A percentile compares a stretch with the other conserved stretches of the same genome.
Evolutionary conservation across 2,329 filamentous ascomycete species (phyloP).

Genomic region (Cadophora sp.): DNA sequence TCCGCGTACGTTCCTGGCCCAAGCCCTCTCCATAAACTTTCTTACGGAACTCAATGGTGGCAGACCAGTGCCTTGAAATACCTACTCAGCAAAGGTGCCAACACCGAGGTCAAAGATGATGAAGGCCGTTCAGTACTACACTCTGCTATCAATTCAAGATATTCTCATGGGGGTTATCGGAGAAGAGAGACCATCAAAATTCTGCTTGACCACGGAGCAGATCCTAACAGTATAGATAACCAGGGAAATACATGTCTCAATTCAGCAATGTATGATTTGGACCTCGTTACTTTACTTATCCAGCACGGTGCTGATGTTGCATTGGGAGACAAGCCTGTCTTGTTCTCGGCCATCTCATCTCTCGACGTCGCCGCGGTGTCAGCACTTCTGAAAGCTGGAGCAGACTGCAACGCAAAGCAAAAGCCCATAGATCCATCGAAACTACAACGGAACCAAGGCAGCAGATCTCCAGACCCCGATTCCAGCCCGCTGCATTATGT

Average conservation of each 20-base stretch:
- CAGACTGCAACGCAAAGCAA: constrained; percentile 25
- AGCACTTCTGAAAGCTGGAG: constrained; percentile 23
- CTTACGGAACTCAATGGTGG: constrained; percentile 28
- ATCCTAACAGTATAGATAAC: constrained; percentile 24
- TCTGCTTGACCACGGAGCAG: constrained; percentile 27
- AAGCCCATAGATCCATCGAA: not conserved
- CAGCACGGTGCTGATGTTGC: constrained; percentile 33
- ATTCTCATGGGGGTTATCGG: constrained; percentile 2
- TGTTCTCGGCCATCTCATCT: constrained; percentile 25
- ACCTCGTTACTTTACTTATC: constrained; percentile 33
- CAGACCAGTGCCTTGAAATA: constrained; percentile 31
- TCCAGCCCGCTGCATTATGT: constrained; percentile 26
- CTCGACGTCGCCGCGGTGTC: constrained; percentile 18
- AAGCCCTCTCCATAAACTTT: constrained; percentile 30
- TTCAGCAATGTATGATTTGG: constrained; percentile 30
- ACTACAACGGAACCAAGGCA: not conserved
- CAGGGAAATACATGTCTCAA: constrained; percentile 29
- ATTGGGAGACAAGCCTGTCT: constrained; percentile 17
- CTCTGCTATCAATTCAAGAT: constrained; percentile 23
- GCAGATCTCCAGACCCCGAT: constrained; percentile 2
- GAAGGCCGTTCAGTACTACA: constrained; percentile 15
- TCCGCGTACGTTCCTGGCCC: constrained; percentile 3
- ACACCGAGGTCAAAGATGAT: constrained; percentile 23
- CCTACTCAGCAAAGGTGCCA: constrained; percentile 24
- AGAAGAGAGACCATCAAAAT: constrained; percentile 16